phyloP scores from a whole-genome alignment of 164 flowering plant species.

The Cinnamomum chago region DNA sequence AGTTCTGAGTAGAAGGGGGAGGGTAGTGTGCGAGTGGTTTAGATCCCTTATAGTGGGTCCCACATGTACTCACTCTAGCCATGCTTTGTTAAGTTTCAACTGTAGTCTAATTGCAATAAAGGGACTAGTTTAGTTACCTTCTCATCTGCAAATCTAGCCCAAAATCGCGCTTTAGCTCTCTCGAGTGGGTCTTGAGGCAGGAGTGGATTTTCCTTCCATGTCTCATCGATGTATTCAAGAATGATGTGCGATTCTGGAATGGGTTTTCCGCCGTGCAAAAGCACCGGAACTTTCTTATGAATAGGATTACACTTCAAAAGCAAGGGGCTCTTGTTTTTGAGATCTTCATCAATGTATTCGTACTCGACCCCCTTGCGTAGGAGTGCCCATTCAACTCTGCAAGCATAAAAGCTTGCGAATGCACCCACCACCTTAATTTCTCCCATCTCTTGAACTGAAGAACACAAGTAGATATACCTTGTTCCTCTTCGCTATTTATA shows the following conservation, averaged over 20 bases:
- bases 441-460: not conserved
- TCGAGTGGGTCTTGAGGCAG: constrained; percentile 19
- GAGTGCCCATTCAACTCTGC: constrained; percentile 25
- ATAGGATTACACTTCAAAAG: constrained; percentile 15
- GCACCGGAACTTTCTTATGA: constrained; percentile 12
- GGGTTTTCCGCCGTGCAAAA: constrained; percentile 6
- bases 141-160: constrained; percentile 11
- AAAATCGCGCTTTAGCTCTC: constrained; percentile 26
- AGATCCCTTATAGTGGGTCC: no score
- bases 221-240: constrained; percentile 12
- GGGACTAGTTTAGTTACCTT: not conserved
- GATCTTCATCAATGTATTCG: constrained; percentile 22
- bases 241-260: constrained; percentile 8
- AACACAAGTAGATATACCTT: no score
- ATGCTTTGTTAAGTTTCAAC: no score
- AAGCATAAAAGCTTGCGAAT: constrained; percentile 11
- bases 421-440: constrained; percentile 18
- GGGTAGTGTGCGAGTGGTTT: no score
- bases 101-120: no score
- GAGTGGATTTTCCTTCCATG: constrained; percentile 11
- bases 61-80: no score
- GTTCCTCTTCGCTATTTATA: no score
- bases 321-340: constrained; percentile 23
- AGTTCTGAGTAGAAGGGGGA: no score
- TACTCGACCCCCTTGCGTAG: constrained; percentile 26